Conservation (phyloP, 306 rosid species). For the Dicorynia guianensis region DNA sequence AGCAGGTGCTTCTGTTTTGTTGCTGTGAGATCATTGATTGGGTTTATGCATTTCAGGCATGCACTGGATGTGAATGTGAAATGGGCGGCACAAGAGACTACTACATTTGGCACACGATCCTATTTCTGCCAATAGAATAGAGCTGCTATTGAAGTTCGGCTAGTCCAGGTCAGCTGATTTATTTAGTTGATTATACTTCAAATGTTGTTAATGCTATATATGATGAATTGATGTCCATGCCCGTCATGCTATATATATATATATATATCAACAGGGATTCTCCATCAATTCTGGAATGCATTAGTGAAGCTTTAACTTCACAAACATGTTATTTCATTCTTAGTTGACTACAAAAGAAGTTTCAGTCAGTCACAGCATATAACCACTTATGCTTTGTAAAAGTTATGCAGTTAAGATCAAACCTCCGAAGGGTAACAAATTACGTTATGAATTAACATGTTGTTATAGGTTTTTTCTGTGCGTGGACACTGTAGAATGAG, state of each 20-base stretch:
- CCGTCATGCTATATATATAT: no score
- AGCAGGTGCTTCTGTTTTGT: constrained; percentile 27
- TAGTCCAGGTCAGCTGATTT: constrained; percentile 77
- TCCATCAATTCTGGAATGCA: no score
- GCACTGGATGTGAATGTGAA: constrained; percentile 96
- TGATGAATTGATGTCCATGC: background rate
- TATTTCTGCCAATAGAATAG: constrained; percentile 72
- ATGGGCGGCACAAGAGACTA: constrained; percentile 85
- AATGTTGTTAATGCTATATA: constrained; percentile 28
- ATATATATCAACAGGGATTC: no score
- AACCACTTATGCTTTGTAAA: no score
- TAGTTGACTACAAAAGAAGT: no score
- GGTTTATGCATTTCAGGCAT: constrained; percentile 55
- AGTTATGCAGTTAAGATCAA: no score
- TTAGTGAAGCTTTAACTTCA: no score
- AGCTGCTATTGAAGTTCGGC: constrained; percentile 95
- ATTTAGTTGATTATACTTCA: constrained; percentile 1
- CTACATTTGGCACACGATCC: constrained; percentile 90
- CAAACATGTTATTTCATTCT: no score
- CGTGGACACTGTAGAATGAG: constrained; percentile 7
- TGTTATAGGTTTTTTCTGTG: constrained; percentile 1
- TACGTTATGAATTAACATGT: no score
- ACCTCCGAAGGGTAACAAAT: no score
- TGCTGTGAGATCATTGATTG: constrained; percentile 16
- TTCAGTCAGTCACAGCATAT: no score